Evolutionary conservation across 768 basidiomycete genomes (phyloP).

Genomic region (Boletus sp.): DNA sequence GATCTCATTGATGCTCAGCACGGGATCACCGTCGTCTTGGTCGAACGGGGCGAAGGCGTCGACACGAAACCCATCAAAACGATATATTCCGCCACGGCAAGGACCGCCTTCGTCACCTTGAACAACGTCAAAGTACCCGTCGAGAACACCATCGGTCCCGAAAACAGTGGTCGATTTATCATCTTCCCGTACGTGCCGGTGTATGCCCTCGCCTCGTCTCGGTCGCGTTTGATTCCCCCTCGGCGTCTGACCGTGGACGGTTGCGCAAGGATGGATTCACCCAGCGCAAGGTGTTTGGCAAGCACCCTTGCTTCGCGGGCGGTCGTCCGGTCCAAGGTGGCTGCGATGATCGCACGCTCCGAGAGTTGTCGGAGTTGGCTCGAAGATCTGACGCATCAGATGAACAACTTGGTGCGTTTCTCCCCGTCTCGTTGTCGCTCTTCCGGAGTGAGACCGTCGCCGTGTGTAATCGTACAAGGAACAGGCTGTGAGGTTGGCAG

Average conservation of each 20-base stretch:
- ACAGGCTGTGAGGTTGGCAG: slow-evolving; percentile 64
- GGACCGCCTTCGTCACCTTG: too few relatives aligned
- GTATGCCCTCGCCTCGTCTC: background rate
- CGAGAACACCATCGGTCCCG: too few relatives aligned
- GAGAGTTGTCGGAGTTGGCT: slow-evolving; percentile 78
- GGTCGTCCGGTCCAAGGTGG: slow-evolving; percentile 75
- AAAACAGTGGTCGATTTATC: slow-evolving; percentile 35
- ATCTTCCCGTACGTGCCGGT: slow-evolving; percentile 38
- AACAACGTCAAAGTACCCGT: too few relatives aligned
- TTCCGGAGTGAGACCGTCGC: background rate
- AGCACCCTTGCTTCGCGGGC: slow-evolving; percentile 63
- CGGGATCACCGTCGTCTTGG: too few relatives aligned
- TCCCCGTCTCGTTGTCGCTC: too few relatives aligned
- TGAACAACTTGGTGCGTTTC: slow-evolving; percentile 67
- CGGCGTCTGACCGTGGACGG: background rate
- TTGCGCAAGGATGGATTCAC: slow-evolving; percentile 57
- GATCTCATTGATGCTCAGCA: background rate
- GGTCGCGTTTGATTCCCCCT: background rate
- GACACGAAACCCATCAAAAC: too few relatives aligned
- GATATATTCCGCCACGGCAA: too few relatives aligned
- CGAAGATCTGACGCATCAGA: slow-evolving; percentile 77
- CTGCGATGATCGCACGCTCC: slow-evolving; percentile 63
- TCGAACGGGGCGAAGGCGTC: background rate
- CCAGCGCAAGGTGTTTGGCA: slow-evolving; percentile 79
- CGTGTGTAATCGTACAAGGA: slow-evolving; percentile 56